Conservation (phyloP, 106 monocot genomes). For the Dendrobium officinale region DNA sequence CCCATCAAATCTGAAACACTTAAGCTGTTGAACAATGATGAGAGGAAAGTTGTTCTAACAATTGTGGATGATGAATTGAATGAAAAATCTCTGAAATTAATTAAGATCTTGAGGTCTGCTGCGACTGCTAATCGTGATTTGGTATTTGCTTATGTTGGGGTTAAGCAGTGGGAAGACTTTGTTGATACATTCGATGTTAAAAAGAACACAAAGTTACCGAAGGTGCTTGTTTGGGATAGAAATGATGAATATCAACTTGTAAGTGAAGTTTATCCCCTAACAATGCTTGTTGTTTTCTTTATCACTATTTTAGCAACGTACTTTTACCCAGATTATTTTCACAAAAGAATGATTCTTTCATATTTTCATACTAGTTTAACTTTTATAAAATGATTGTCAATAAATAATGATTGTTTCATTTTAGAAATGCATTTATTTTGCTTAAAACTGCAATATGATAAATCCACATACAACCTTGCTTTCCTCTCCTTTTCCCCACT, state of each 20-base stretch:
- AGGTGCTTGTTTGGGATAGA: constrained; percentile 82
- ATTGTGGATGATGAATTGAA: constrained; percentile 58
- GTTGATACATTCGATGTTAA: constrained; percentile 66
- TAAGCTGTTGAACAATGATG: constrained; percentile 67
- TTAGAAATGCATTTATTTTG: background rate
- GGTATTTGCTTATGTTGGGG: constrained; percentile 81
- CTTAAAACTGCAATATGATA: background rate
- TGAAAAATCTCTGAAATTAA: constrained; percentile 48
- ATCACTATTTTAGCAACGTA: background rate
- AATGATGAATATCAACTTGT: constrained; percentile 80
- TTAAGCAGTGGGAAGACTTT: constrained; percentile 93
- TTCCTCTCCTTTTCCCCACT: background rate
- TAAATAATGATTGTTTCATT: background rate
- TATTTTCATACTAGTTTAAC: background rate
- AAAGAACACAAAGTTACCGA: constrained; percentile 58
- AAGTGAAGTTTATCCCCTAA: constrained; percentile 21
- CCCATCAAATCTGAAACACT: constrained; percentile 84
- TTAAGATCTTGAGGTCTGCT: constrained; percentile 77
- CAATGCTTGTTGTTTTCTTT: background rate
- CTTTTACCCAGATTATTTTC: background rate
- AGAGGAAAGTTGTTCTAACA: constrained; percentile 75
- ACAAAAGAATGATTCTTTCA: background rate
- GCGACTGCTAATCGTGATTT: constrained; percentile 91
- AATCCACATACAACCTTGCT: background rate
- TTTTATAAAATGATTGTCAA: background rate